Evolutionary conservation across 2,329 filamentous ascomycete genomes (phyloP).

Genomic region (Sporothrix protearum): DNA sequence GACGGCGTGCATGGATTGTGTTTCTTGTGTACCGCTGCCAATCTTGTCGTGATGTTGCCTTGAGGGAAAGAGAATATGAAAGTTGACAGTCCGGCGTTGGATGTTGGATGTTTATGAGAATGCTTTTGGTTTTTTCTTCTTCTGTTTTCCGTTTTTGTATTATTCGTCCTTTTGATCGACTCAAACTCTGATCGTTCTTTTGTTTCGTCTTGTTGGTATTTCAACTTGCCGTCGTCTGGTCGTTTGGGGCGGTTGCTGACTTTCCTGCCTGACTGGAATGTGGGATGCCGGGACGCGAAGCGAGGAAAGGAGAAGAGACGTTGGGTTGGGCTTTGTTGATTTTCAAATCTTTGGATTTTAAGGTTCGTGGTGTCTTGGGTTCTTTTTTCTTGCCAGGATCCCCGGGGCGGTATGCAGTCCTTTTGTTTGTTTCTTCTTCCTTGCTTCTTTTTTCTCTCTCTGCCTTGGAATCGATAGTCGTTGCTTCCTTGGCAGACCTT

Average conservation of each 20-base stretch:
- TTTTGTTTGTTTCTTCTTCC: not conserved
- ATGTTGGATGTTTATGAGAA: not conserved
- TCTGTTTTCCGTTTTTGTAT: not conserved
- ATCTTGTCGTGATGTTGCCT: not conserved
- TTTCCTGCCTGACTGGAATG: conserved; percentile 13
- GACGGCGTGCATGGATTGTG: not conserved
- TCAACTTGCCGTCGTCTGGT: not conserved
- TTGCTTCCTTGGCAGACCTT: not conserved
- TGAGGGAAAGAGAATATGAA: not conserved
- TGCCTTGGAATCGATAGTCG: not conserved
- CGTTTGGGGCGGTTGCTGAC: not conserved
- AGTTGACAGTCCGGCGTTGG: too few relatives aligned
- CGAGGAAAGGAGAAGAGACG: not conserved
- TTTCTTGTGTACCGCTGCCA: not conserved
- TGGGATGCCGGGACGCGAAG: not conserved
- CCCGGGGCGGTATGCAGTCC: not conserved
- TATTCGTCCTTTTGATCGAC: too few relatives aligned
- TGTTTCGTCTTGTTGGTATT: not conserved
- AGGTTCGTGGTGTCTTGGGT: too few relatives aligned
- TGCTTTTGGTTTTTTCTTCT: not conserved
- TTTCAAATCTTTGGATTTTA: not conserved
- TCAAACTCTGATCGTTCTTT: not conserved
- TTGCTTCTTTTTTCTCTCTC: not conserved
- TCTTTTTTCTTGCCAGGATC: not conserved
- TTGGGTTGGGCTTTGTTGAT: conserved; percentile 6